Conservation (phyloP, 345 rosid species). For the Camelina sativa region DNA sequence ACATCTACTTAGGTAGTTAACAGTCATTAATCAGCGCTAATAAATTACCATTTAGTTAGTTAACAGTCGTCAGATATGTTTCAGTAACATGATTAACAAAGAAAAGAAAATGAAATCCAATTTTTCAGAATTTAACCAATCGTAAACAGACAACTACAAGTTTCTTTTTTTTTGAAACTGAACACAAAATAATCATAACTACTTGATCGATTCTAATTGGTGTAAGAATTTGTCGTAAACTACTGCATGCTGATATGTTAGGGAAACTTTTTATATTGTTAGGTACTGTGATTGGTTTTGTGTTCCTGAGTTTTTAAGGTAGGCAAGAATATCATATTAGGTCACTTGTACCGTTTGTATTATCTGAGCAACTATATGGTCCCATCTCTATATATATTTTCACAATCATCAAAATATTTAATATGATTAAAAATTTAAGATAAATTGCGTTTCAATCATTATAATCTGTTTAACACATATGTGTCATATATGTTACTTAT, state of each 20-base stretch:
- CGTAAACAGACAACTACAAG: not conserved
- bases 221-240: not conserved
- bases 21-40: constrained; percentile 1
- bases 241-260: not conserved
- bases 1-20: constrained; percentile 9
- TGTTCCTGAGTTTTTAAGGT: constrained; percentile 21
- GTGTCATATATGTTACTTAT: too few species aligned
- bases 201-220: constrained; percentile 1
- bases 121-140: too few species aligned
- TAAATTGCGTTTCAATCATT: too few species aligned
- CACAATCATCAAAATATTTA: too few species aligned
- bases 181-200: too few species aligned
- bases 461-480: too few species aligned
- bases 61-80: not conserved
- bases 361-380: not conserved
- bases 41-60: not conserved
- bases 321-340: not conserved
- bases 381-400: not conserved
- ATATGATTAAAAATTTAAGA: too few species aligned
- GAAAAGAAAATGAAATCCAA: too few species aligned
- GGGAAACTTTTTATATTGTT: not conserved
- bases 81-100: too few species aligned
- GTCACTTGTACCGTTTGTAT: constrained; percentile 16
- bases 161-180: too few species aligned
- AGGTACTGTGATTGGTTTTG: not conserved